Evolutionary conservation across 1,284 basidiomycete species (phyloP).

Genomic region (Boletus albobrunnescens): DNA sequence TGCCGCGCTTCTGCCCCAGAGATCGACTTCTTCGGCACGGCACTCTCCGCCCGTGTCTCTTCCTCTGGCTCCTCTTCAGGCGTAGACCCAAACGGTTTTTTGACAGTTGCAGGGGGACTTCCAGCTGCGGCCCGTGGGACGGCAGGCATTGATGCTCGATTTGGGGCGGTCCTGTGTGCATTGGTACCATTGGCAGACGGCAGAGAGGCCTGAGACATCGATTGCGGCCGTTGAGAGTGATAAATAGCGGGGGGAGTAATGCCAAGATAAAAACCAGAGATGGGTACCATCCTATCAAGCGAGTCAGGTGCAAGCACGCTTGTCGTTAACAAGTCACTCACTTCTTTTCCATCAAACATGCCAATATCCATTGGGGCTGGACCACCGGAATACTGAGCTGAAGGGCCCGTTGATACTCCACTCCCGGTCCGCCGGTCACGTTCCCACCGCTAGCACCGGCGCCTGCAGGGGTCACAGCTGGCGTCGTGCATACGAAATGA

Average conservation of each 20-base stretch:
- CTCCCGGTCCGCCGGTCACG: constrained; percentile 55
- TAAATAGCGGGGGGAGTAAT: constrained; percentile 50
- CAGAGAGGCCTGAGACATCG: constrained; percentile 68
- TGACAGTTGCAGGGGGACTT: constrained; percentile 17
- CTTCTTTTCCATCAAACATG: constrained; percentile 80
- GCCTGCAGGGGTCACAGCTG: constrained; percentile 61
- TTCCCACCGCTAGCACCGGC: constrained; percentile 49
- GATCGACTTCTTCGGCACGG: constrained; percentile 11
- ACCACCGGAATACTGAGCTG: constrained; percentile 89
- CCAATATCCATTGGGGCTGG: constrained; percentile 86
- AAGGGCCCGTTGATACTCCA: constrained; percentile 87
- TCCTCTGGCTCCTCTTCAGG: constrained; percentile 46
- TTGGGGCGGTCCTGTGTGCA: constrained; percentile 34
- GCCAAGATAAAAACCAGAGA: constrained; percentile 78
- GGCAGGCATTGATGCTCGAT: constrained; percentile 26
- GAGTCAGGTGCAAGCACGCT: background rate
- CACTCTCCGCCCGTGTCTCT: constrained; percentile 12
- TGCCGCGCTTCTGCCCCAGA: constrained; percentile 33
- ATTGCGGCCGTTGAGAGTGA: constrained; percentile 54
- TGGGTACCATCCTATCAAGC: constrained; percentile 73
- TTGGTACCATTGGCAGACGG: constrained; percentile 39
- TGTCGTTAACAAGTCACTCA: constrained; percentile 36
- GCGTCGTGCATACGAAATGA: constrained; percentile 92
- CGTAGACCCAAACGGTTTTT: constrained; percentile 42
- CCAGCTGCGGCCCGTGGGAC: constrained; percentile 15